These are phyloP conservation scores for Penicillium cinerascens DNA, from an alignment of 495 filamentous ascomycete species.

Conservation along the genomic window DNA sequence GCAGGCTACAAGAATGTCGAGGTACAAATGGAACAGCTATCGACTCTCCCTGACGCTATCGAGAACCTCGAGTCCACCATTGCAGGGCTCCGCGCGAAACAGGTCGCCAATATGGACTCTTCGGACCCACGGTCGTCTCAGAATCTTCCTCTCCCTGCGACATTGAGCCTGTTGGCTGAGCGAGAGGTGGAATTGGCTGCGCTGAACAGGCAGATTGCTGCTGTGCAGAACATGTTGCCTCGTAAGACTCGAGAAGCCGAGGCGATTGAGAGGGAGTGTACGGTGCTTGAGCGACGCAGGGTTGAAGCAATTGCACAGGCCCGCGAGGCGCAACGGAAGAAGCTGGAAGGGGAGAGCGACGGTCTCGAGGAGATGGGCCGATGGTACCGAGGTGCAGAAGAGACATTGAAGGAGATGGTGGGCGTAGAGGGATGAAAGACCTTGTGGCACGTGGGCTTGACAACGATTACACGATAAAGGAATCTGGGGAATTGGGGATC, in stretches of 20 bases:
- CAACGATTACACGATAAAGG: slow-evolving; percentile 20
- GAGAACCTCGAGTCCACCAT: slow-evolving; percentile 59
- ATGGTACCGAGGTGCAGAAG: slow-evolving; percentile 75
- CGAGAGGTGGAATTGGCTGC: slow-evolving; percentile 59
- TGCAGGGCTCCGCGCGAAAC: slow-evolving; percentile 47
- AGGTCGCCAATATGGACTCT: slow-evolving; percentile 35
- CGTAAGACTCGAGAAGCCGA: slow-evolving; percentile 70
- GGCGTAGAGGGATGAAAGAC: slow-evolving; percentile 37
- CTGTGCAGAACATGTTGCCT: slow-evolving; percentile 62
- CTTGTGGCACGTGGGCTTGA: neutral
- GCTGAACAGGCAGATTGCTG: slow-evolving; percentile 65
- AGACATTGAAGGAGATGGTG: slow-evolving; percentile 63
- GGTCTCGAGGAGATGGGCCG: slow-evolving; percentile 78
- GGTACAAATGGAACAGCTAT: slow-evolving; percentile 56
- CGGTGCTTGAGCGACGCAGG: slow-evolving; percentile 67
- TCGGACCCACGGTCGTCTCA: slow-evolving; percentile 35
- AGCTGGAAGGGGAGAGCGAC: slow-evolving; percentile 69
- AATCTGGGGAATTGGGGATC: slow-evolving; percentile 13
- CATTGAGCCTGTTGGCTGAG: slow-evolving; percentile 43
- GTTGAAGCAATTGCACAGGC: slow-evolving; percentile 64
- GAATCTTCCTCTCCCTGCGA: slow-evolving; percentile 40
- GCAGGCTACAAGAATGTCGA: slow-evolving; percentile 62
- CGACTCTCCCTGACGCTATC: slow-evolving; percentile 59
- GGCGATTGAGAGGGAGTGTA: slow-evolving; percentile 65
- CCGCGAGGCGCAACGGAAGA: slow-evolving; percentile 74